These are phyloP conservation scores for Debaryomyces maramus DNA, from an alignment of 805 yeast species.

Conservation along the genomic window DNA sequence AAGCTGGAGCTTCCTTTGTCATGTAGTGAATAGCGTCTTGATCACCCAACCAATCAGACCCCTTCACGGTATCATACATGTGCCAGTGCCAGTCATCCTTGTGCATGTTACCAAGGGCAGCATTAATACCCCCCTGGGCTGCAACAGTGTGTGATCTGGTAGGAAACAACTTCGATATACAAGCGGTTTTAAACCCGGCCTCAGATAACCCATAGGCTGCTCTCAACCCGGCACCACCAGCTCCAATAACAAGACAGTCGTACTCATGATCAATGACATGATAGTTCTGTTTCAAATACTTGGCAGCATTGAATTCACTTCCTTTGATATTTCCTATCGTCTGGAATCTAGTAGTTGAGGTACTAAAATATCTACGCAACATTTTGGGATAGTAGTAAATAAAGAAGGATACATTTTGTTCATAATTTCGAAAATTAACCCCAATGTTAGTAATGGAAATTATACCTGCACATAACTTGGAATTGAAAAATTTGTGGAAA, in stretches of 20 bases:
- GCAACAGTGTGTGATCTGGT: slow-evolving; percentile 99
- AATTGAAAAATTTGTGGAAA: too few relatives aligned
- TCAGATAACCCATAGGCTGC: slow-evolving; percentile 98
- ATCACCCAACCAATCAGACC: slow-evolving; percentile 99
- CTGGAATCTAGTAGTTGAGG: slow-evolving; percentile 28
- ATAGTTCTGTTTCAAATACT: slow-evolving; percentile 61
- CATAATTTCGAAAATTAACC: too few relatives aligned
- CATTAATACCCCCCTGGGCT: slow-evolving; percentile 99
- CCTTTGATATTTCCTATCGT: slow-evolving; percentile 43
- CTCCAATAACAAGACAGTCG: slow-evolving; percentile 97
- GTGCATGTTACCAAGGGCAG: slow-evolving; percentile 98
- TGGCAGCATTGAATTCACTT: slow-evolving; percentile 39
- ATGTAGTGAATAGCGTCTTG: slow-evolving; percentile 98
- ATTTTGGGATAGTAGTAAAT: background rate
- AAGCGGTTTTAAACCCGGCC: slow-evolving; percentile 96
- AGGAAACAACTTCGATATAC: slow-evolving; percentile 95
- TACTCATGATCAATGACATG: slow-evolving; percentile 96
- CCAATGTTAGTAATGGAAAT: slow-evolving; percentile 2
- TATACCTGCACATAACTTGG: background rate
- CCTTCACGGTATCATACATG: slow-evolving; percentile 98
- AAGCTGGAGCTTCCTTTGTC: slow-evolving; percentile 97
- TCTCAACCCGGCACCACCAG: slow-evolving; percentile 99
- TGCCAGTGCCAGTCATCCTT: slow-evolving; percentile 99
- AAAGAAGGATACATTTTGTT: too few relatives aligned
- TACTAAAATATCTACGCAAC: slow-evolving; percentile 5